phyloP scores from a whole-genome alignment of 345 rosid species.

The Ricinus communis region DNA sequence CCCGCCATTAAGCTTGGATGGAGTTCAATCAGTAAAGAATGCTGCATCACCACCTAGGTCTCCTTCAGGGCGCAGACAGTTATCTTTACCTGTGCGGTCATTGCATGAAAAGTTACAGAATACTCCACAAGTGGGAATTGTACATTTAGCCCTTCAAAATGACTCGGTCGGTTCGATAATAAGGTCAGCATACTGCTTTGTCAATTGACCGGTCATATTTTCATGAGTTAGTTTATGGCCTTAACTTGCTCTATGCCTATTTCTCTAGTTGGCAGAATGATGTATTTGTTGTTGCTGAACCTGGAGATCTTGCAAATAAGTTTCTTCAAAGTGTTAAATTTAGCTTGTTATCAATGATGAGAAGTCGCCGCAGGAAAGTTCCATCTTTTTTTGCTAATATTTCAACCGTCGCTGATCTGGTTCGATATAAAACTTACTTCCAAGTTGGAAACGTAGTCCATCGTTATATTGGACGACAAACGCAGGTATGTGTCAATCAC shows the following conservation, averaged over 20 bases:
- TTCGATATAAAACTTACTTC: constrained; percentile 64
- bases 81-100: constrained; percentile 69
- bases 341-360: constrained; percentile 66
- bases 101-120: constrained; percentile 90
- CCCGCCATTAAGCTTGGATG: constrained; percentile 95
- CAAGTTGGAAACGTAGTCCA: constrained; percentile 88
- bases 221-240: constrained; percentile 16
- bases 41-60: constrained; percentile 69
- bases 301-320: constrained; percentile 89
- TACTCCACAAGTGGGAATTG: constrained; percentile 84
- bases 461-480: constrained; percentile 90
- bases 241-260: constrained; percentile 29
- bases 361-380: constrained; percentile 48
- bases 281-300: constrained; percentile 97
- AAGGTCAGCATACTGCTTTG: constrained; percentile 52
- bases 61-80: constrained; percentile 64
- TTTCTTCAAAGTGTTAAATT: constrained; percentile 79
- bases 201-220: constrained; percentile 9
- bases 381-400: constrained; percentile 62
- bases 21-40: constrained; percentile 56
- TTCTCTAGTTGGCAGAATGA: constrained; percentile 88
- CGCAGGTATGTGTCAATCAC: constrained; percentile 52
- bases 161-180: constrained; percentile 76
- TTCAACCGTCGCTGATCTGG: constrained; percentile 69
- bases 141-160: constrained; percentile 89